Base-by-base conservation (phyloP, 345 rosid genomes). In the Syzygium grande region DNA sequence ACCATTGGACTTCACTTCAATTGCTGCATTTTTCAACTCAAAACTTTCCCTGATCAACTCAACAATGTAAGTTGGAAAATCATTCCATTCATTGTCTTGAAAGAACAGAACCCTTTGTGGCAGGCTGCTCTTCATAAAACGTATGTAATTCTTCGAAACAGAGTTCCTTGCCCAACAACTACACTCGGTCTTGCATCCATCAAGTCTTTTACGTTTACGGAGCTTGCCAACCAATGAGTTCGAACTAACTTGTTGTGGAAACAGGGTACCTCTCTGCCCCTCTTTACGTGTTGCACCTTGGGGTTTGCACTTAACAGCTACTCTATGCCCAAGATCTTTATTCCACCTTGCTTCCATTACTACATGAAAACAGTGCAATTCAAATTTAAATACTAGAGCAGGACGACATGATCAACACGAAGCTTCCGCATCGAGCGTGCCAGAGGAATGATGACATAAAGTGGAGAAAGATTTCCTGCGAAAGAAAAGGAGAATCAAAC, bases 131-230 rank as follows among this genome's bases (percentile, higher is more conserved):
- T 84, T 90, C 59, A 30, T 65, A 85, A 91, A 93, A 87, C 88
- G 91, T 38, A 90, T 59, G 89, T 93, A 93, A 27, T 87, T 84
- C 84, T 61, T 88, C 83, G 88, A 88, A n/a, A 85, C 51, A 85
- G 92, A 92, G 85, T 87, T 86, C 59, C 86, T 87, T 25, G 25
- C 38, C 51, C 30, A 80, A 85, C 78, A 88, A 85, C 88, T 90
- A 84, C 85, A 90, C 86, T 89, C 87, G 83, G 90, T 90, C 84
- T 59, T 59, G 85, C 86, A 88, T 56, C 89, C 92, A 78, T 88
- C 91, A 38, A 93, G 25, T 88, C 91, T 94, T 85, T 94, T 93
- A 51, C 96, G 93, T 88, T 96, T 96, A 7, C 90, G 92, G 85
- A 51, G 90, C 88, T 88, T 89, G 51, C 87, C 91, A 29, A 85